Evolutionary conservation across 345 rosid species (phyloP).

Genomic region (Salix brachista): DNA sequence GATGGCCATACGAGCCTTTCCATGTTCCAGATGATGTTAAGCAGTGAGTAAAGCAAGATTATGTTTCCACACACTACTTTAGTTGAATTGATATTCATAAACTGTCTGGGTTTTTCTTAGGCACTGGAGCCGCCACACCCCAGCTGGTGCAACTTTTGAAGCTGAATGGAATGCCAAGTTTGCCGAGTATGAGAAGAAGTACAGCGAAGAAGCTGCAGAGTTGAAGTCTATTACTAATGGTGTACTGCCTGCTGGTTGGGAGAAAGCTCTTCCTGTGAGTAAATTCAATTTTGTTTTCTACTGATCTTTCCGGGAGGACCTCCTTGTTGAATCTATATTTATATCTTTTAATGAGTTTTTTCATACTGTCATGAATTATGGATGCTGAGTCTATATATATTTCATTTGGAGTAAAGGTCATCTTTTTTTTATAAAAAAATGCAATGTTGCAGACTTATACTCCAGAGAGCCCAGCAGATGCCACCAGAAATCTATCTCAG

Average conservation of each 20-base stretch:
- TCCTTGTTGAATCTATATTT: not conserved
- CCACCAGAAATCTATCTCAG: slow-evolving; percentile 93
- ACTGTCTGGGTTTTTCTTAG: slow-evolving; percentile 33
- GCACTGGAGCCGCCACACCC: slow-evolving; percentile 90
- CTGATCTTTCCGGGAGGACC: not conserved
- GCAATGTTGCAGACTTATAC: slow-evolving; percentile 61
- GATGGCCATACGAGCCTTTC: slow-evolving; percentile 91
- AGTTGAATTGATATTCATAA: slow-evolving; percentile 10
- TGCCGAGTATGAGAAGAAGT: slow-evolving; percentile 83
- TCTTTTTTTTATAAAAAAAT: slow-evolving; percentile 4
- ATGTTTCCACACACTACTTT: not conserved
- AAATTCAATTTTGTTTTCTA: not conserved
- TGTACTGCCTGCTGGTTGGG: slow-evolving; percentile 88
- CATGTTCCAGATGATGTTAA: slow-evolving; percentile 93
- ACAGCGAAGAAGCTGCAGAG: slow-evolving; percentile 88
- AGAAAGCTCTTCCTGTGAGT: slow-evolving; percentile 87
- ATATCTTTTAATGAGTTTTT: not conserved
- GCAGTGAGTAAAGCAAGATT: slow-evolving; percentile 40
- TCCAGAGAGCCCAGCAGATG: slow-evolving; percentile 85
- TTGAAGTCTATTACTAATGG: slow-evolving; percentile 72
- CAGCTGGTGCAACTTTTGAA: slow-evolving; percentile 70
- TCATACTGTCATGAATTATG: not conserved
- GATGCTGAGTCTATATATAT: not conserved
- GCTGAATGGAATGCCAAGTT: slow-evolving; percentile 87
- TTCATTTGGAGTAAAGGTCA: slow-evolving; percentile 4